Evolutionary conservation across 2,329 filamentous ascomycete species (phyloP), one percentile per base, ranked within the genome.

Genomic region (Akanthomyces lecanii): DNA sequence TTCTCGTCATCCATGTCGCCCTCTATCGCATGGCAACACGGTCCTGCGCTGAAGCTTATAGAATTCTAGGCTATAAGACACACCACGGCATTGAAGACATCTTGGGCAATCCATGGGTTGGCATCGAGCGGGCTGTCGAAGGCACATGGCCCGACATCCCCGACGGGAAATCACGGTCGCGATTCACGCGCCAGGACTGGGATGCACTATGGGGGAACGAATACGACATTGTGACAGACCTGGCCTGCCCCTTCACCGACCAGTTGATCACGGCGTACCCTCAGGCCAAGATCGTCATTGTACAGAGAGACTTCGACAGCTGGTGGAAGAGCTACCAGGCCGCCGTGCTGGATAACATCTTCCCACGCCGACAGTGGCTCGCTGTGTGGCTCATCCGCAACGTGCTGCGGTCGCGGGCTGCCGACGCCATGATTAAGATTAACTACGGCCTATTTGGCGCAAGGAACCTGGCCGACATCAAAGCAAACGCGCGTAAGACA

Each of bases 261-360:
- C 65, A 68, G n/a, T 56, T 75, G 0, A 68, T 73, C 18, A 61
- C 59, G 4, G 69, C 69, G 0, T 74, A 74, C 8, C 72, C 72
- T 0, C 68, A 73, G 0, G 71, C 72, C 1, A 71, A 71, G 28
- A 67, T 73, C 10, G 66, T 74, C 16, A 67, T 74, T 0, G 64
- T 67, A 18, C 65, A 71, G 10, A 69, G 71, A 12, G 69, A 74
- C 16, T 64, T 72, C 11, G 71, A 73, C 5, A 21, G 48, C n/a
- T 61, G 58, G 58, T 65, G 63, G 23, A 45, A 62, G 5, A 74
- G 72, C 65, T 69, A 71, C 38, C 48, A 64, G n/a, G 38, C 70
- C 48, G 33, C 6, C 18, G 23, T 66, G 25, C 67, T 72, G 36
- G 47, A 64, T 18, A 44, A 70, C 50, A 36, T 52, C 7, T 33